These are phyloP conservation scores for Scolecobasidium constrictum DNA, from an alignment of 2,329 filamentous ascomycete genomes.

Conservation along the genomic window DNA sequence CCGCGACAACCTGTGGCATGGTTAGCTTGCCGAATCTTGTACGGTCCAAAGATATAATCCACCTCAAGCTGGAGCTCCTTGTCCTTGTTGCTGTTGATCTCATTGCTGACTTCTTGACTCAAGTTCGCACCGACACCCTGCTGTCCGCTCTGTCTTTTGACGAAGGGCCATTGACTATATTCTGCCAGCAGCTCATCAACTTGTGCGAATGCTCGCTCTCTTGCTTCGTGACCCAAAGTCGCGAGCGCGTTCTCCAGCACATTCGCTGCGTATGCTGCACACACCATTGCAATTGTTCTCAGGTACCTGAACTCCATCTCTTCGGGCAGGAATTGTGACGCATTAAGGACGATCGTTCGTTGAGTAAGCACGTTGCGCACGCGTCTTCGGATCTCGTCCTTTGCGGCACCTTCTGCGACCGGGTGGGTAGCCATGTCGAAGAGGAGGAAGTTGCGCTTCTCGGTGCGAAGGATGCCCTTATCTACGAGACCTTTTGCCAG, in stretches of 20 bases:
- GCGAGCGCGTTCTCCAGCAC: constrained; percentile 96
- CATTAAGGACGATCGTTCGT: constrained; percentile 81
- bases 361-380: constrained; percentile 89
- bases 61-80: constrained; percentile 96
- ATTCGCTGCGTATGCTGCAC: constrained; percentile 94
- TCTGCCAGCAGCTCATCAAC: constrained; percentile 92
- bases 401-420: constrained; percentile 89
- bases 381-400: constrained; percentile 90
- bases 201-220: constrained; percentile 91
- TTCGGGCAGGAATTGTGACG: constrained; percentile 83
- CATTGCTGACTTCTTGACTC: constrained; percentile 76
- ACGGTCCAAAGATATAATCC: not conserved
- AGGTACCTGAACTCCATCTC: constrained; percentile 89
- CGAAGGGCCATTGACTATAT: constrained; percentile 97
- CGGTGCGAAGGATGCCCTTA: constrained; percentile 95
- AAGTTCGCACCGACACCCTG: constrained; percentile 88
- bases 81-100: constrained; percentile 77
- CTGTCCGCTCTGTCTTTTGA: constrained; percentile 61
- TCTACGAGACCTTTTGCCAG: constrained; percentile 95
- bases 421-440: constrained; percentile 99
- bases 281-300: constrained; percentile 90
- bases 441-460: constrained; percentile 98
- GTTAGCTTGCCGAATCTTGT: not conserved
- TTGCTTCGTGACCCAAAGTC: constrained; percentile 83
- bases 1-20: constrained; percentile 59